A percentile compares a stretch with the other conserved stretches of the same genome.
phyloP scores from a whole-genome alignment of 139 green algal species.

The Chlamydomonas sp. region DNA sequence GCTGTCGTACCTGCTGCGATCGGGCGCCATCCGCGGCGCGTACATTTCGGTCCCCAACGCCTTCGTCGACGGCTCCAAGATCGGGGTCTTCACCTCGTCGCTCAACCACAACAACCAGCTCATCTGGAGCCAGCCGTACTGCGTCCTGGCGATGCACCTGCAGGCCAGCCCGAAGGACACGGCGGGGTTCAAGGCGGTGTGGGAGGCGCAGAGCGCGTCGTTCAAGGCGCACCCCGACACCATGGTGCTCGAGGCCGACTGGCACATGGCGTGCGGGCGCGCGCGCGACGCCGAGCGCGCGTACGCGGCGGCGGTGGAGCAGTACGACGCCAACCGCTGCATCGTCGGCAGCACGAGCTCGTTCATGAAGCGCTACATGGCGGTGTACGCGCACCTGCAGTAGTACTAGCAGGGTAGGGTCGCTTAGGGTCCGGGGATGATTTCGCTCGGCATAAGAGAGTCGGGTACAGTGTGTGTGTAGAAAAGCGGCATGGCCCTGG shows the following conservation, averaged over 20 bases:
- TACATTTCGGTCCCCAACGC: neutral
- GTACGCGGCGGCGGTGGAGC: neutral
- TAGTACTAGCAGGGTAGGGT: no score
- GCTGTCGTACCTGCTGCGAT: constrained; percentile 9
- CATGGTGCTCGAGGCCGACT: neutral
- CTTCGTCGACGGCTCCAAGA: constrained; percentile 14
- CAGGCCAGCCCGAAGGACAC: no score
- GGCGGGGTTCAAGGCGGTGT: neutral
- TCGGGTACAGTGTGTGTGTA: no score
- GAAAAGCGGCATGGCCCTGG: no score
- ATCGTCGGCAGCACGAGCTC: neutral
- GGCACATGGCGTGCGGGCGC: neutral
- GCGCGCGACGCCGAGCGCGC: neutral
- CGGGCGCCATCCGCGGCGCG: no score
- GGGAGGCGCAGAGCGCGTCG: neutral
- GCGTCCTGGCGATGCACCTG: neutral
- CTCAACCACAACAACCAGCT: constrained; percentile 4
- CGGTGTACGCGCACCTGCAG: neutral
- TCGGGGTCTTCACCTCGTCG: neutral
- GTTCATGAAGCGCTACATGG: constrained; percentile 14
- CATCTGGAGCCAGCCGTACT: constrained; percentile 2
- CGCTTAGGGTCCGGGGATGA: no score
- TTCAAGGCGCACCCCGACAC: constrained; percentile 1
- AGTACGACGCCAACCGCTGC: constrained; percentile 2
- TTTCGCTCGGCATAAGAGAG: no score